phyloP scores from a whole-genome alignment of 2,329 filamentous ascomycete species.

The Chaetomium olivaceum region DNA sequence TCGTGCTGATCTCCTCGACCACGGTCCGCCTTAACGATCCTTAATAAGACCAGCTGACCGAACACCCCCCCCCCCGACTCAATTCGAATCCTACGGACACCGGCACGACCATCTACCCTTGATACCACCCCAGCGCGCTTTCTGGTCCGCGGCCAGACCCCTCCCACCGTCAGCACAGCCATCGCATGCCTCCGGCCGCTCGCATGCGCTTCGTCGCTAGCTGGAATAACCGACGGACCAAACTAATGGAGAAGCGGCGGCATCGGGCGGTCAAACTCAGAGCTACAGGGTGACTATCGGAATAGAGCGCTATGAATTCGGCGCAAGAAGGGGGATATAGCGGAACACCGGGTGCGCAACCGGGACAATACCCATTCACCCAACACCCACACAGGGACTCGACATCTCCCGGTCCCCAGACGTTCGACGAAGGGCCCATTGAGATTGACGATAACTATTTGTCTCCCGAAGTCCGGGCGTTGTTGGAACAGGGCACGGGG shows the following conservation, averaged over 20 bases:
- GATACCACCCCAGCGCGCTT: constrained; percentile 5
- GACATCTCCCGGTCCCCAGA: not conserved
- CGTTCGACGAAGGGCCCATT: not conserved
- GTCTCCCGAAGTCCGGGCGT: constrained; percentile 14
- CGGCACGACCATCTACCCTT: not conserved
- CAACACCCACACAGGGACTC: not conserved
- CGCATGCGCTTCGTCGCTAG: constrained; percentile 13
- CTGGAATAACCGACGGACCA: not conserved
- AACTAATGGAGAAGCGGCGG: constrained; percentile 31
- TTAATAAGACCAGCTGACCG: not conserved
- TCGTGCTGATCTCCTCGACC: constrained; percentile 1
- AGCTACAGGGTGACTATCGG: constrained; percentile 19
- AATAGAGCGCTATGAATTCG: constrained; percentile 25
- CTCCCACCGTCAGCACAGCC: not conserved
- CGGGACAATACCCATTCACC: constrained; percentile 1
- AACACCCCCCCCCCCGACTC: not conserved
- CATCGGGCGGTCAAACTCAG: constrained; percentile 14
- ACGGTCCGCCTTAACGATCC: not conserved
- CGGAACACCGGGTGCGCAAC: constrained; percentile 12
- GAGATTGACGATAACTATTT: constrained; percentile 13
- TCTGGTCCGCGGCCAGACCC: constrained; percentile 17
- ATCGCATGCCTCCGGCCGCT: not conserved
- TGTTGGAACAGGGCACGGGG: not conserved
- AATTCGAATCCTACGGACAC: not conserved
- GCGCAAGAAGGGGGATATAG: constrained; percentile 7